Conservation (phyloP, 768 basidiomycete genomes). For the Trametes cinnabarina region DNA sequence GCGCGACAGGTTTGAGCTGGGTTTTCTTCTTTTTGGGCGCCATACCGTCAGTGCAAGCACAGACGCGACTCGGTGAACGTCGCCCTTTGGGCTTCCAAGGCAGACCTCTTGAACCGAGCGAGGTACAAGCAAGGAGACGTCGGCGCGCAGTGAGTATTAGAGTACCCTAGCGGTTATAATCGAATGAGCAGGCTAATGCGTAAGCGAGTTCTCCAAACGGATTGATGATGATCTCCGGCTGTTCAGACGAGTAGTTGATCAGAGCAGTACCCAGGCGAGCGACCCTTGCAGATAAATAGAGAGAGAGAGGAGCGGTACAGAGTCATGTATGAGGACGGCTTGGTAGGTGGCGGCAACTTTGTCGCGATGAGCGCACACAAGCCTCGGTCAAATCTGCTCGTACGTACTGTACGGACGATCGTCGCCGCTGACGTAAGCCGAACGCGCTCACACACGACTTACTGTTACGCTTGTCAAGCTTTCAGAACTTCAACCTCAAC, state of each 20-base stretch:
- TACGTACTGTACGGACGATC: too few species aligned
- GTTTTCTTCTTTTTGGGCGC: slow-evolving; percentile 80
- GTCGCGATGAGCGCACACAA: background rate
- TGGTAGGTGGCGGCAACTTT: background rate
- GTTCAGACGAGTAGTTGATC: background rate
- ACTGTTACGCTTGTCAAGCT: background rate
- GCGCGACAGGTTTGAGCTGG: slow-evolving; percentile 67
- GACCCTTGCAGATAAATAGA: slow-evolving; percentile 17
- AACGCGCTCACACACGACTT: background rate
- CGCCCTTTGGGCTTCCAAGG: background rate
- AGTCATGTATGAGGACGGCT: slow-evolving; percentile 12
- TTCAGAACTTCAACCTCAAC: too few species aligned
- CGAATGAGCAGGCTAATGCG: too few species aligned
- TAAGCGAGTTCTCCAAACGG: too few species aligned
- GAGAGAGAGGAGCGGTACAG: background rate
- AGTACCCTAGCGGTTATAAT: background rate
- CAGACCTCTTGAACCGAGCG: background rate
- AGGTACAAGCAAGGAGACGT: background rate
- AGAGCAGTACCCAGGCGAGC: slow-evolving; percentile 9
- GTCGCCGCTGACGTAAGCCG: slow-evolving; percentile 12
- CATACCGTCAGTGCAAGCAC: slow-evolving; percentile 40
- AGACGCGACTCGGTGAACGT: background rate
- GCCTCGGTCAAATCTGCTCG: slow-evolving; percentile 2
- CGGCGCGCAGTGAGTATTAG: background rate
- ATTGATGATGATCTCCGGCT: too few species aligned